Base-by-base conservation (phyloP, 2,329 filamentous ascomycete species). In the Zarea fungicola region DNA sequence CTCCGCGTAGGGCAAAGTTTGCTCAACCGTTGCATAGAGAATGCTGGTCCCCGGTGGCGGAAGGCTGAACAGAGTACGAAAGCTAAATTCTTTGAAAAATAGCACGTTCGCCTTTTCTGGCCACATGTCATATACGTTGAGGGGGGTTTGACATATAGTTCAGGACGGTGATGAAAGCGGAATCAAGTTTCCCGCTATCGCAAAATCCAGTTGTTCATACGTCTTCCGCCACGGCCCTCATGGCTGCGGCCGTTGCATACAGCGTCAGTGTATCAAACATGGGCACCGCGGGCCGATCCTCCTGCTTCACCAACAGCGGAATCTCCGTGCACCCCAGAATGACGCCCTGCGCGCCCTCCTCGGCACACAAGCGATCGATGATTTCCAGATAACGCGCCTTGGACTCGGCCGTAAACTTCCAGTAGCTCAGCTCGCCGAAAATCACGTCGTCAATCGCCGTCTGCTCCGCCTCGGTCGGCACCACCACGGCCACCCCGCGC, bases 261-360 rank as follows among this genome's bases (percentile, higher is more conserved):
- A 55, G 44, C 31, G 44, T 40, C 42, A 55, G 14, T 3, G 54
- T 52, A 19, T 55, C 43, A 25, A 54, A 55, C 47, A 52, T 51
- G 2, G 52, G 52, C 19, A 55, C 6, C 18, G 19, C 16, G 8
- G 44, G 45, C 16, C 53, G 34, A 31, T 54, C 46, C 16, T 49
- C 36, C 32, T 56, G 50, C 43, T 43, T 42, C 45, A 55, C 51
- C 16, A 55, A 42, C 19, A 52, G 39, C n/a, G 50, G 48, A n/a
- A 54, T 50, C 41, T 51, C 64, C 55, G 59, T 34, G 42, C 13
- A 54, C 4, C 52, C 54, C 5, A 53, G 25, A 9, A 51, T 48
- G 7, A 52, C 54, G 6, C 52, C 49, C 29, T 55, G 43, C 23
- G 50, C 50, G 16, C 54, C 54, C 18, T 48, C 45, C 6, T 41